Conservation (phyloP, 2,329 filamentous ascomycete species). For the Botrytis tulipae region DNA sequence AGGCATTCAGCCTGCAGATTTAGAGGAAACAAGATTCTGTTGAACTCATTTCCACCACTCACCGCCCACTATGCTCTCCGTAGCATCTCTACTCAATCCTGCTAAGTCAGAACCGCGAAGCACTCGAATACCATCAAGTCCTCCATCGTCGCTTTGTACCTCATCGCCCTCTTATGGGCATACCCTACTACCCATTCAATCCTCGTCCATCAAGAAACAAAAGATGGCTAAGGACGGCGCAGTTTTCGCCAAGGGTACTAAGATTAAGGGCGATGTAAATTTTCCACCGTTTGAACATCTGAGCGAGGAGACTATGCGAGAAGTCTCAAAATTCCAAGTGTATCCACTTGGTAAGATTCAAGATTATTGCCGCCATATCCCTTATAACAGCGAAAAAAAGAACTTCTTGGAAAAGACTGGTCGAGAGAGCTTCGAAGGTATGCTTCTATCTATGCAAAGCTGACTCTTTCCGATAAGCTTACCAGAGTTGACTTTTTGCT, state of each 20-base stretch:
- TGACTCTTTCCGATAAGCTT: conserved; percentile 15
- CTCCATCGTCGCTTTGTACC: conserved; percentile 34
- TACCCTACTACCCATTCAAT: conserved; percentile 32
- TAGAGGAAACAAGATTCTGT: conserved; percentile 26
- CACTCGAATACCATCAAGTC: conserved; percentile 45
- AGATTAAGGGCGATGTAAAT: conserved; percentile 64
- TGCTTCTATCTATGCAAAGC: conserved; percentile 29
- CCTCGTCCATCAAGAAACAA: conserved; percentile 44
- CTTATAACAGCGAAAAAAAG: conserved; percentile 94
- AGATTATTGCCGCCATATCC: conserved; percentile 71
- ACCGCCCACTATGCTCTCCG: conserved; percentile 55
- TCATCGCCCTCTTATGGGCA: conserved; percentile 34
- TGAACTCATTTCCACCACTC: conserved; percentile 30
- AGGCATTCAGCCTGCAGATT: conserved; percentile 32
- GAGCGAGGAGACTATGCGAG: conserved; percentile 53
- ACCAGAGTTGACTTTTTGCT: conserved; percentile 22
- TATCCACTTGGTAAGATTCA: conserved; percentile 62
- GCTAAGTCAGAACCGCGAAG: conserved; percentile 41
- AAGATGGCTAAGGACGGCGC: conserved; percentile 66
- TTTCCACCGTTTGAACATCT: conserved; percentile 72
- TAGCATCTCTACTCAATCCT: conserved; percentile 67
- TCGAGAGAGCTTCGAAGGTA: conserved; percentile 85
- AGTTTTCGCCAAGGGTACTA: conserved; percentile 56
- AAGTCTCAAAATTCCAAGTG: conserved; percentile 64
- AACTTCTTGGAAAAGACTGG: conserved; percentile 83